Evolutionary conservation across 1,284 basidiomycete species (phyloP), one percentile per base, ranked within the genome.

Genomic region (Irpex rosettiformis): DNA sequence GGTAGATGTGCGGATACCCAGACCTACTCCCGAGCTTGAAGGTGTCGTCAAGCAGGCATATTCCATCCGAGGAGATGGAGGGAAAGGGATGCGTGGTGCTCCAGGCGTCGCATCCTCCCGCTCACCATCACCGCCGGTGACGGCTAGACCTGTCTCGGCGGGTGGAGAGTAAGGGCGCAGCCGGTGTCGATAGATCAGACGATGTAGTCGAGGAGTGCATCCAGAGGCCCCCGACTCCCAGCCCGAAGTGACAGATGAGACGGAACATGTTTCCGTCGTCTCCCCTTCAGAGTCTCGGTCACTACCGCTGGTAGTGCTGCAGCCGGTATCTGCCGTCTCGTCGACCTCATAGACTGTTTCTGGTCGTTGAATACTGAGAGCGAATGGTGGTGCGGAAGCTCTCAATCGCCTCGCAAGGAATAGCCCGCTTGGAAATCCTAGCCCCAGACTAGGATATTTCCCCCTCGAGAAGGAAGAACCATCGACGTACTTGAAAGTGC

Each of bases 81-180:
- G 56, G 33, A 57, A 57, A 16, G 56, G 49, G 18, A 57, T 57
- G 13, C 49, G 56, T 18, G 56, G 56, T 24, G 56, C 56, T 21
- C 49, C 49, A 5, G 56, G 55, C 10, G 55, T 18, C 25, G 21
- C 42, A 11, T 28, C 30, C 29, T 24, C 22, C 7, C 22, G 8
- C 18, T 13, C 27, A 7, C 37, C 21, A 10, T 37, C 37, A 27
- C 25, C 28, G 10, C 45, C 28, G 18, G 13, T 18, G 22, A 24
- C 55, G 25, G 11, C 33, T 56, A 43, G 55, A 2, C 13, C 21
- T 22, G 25, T 33, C 21, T 51, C 30, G 43, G 18, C 55, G 55
- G 30, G 16, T 25, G 55, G 25, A 24, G n/a, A n/a, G 11, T 18
- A 51, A 7, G 48, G 43, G 18, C 43, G 43, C 10, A 47, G 43